Percentiles rank a stretch among this genome's conserved stretches.
Conservation (phyloP, 352 stramenopile genomes). For the Phytophthora hybrid region DNA sequence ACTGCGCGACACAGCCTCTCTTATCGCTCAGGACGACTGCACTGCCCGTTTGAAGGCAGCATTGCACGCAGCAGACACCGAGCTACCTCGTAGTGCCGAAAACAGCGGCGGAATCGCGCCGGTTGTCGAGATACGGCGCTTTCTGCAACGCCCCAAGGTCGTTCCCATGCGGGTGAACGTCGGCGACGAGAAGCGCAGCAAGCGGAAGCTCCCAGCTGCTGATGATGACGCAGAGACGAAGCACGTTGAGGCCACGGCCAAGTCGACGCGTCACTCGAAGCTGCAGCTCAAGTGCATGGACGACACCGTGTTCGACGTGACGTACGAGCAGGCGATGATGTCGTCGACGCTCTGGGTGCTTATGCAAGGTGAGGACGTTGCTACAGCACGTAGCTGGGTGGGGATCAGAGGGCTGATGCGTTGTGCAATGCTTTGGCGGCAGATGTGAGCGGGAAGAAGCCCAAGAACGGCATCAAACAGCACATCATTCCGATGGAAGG, state of each 20-base stretch:
- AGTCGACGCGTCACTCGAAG: conserved; percentile 48
- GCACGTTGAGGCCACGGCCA: conserved; percentile 7
- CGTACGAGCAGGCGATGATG: conserved; percentile 89
- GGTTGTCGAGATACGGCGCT: conserved; percentile 38
- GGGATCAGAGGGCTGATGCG: neutral
- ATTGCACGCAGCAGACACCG: conserved; percentile 16
- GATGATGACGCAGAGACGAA: conserved; percentile 22
- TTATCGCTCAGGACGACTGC: neutral
- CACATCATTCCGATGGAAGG: conserved; percentile 83
- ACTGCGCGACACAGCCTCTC: conserved; percentile 8
- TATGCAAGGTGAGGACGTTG: conserved; percentile 53
- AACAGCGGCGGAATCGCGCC: conserved; percentile 21
- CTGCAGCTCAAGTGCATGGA: conserved; percentile 83
- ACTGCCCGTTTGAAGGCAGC: neutral
- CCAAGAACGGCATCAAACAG: conserved; percentile 63
- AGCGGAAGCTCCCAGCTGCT: conserved; percentile 36
- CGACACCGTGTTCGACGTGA: conserved; percentile 73
- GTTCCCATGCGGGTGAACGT: conserved; percentile 43
- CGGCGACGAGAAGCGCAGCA: conserved; percentile 42
- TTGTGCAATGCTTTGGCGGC: conserved; percentile 15
- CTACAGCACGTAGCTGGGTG: neutral
- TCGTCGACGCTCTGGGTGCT: conserved; percentile 87
- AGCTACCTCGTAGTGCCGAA: conserved; percentile 26
- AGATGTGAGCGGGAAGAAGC: conserved; percentile 64
- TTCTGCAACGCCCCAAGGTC: conserved; percentile 29